Base-by-base conservation (phyloP, 2,329 filamentous ascomycete species). In the Colletotrichum graminicola region DNA sequence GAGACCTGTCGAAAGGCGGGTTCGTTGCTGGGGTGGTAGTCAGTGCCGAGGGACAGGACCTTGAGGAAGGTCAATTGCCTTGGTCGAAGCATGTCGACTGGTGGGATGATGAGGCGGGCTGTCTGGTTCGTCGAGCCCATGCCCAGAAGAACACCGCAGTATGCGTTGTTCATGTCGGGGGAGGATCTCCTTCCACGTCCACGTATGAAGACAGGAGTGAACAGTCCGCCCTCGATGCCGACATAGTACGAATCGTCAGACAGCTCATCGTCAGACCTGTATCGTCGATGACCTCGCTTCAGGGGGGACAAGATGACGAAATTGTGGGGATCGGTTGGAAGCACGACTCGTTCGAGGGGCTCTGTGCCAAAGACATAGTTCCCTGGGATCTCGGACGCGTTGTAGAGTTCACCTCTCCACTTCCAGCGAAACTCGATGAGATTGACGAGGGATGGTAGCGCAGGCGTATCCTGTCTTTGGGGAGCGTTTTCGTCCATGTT, bases 51-150 rank as follows among this genome's bases (percentile, higher is more conserved):
- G 51, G 51, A 54, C 51, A 34, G 51, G 18, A 34, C 29, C 34
- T 66, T 60, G 1, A 60, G 34, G 21, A 52, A 60, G 55, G 47
- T 11, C 5, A 66, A 36, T 32, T 66, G 63, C 1, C 36, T 5
- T 1, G 63, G 54, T 7, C 55, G 55, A 16, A 66, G 55, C 63
- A 60, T 66, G 12, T 66, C 63, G 43, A 56, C 47, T 8, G 63
- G 63, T 3, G 54, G 54, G 18, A 66, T 12, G 10, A 41, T 11
- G 45, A 66, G 18, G 21, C 18, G 7, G 0, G n/a, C 43, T 16
- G 5, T 0, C 26, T 29, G 8, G 6, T 21, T 21, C 2, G 51
- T 54, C 8, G 26, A 29, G 32, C 36, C 23, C 0, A 21, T 8
- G 36, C 36, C 49, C 0, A 23, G 12, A 16, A 14, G 11, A 2